Base-by-base conservation (phyloP, 2,329 filamentous ascomycete genomes). In the Cercospora brassicicola region DNA sequence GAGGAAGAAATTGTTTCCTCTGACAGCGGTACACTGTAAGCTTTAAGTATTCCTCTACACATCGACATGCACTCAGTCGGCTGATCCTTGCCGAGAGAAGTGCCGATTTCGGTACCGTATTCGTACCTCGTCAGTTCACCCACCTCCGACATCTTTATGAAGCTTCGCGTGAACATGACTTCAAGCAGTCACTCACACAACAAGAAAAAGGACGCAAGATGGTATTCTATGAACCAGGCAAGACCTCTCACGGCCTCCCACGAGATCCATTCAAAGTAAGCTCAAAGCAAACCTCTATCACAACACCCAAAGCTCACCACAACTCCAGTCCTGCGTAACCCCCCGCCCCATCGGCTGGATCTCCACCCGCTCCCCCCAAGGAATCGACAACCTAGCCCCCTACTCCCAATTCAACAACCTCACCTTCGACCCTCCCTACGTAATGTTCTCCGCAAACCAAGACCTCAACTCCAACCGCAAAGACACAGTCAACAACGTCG, bases 381-480 rank as follows among this genome's bases (percentile, higher is more conserved):
- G 83, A 67, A 74, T 78, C 59, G 80, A 85, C 74, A 89, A 89
- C 71, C 82, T 89, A 2, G 87, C 87, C 0, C 87, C 87, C 9
- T 89, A 86, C 78, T 84, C 80, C 0, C 87, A 89, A 77, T 89
- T 89, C 81, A 88, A 85, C 76, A 89, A 89, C 71, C 81, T 89
- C 0, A 88, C 85, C 33, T 89, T 88, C 77, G 86, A 88, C 74
- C 87, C 87, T 0, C 87, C 87, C 0, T 88, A 87, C 73, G 84
- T 89, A 30, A 87, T 89, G 84, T 89, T 89, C 82, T 81, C 80
- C 36, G 82, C 84, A 2, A 89, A 89, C 77, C 85, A 88, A 74
- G 86, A 83, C 0, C 77, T 81, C 0, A 70, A 76, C 8, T 74
- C 73, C 2, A 62, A 72, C 0, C 83, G 84, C 66, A 89, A 89